A percentile compares a stretch with the other conserved stretches of the same genome.
phyloP scores from a whole-genome alignment of 1,139 yeast species.

The Suhomyces yuchorum region DNA sequence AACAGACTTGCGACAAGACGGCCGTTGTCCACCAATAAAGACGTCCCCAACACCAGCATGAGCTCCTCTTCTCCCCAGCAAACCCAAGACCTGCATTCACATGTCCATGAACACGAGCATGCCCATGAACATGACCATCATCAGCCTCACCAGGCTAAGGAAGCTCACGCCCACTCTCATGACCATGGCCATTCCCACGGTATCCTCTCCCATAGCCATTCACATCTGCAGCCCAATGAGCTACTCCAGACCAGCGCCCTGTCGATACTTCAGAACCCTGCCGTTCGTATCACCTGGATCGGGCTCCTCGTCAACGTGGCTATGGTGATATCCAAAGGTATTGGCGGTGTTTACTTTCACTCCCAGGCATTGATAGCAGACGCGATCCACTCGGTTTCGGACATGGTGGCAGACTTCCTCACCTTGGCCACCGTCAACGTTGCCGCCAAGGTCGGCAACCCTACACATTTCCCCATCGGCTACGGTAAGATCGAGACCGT shows the following conservation, averaged over 20 bases:
- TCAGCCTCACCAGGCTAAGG: not conserved
- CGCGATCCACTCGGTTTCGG: slow-evolving; percentile 89
- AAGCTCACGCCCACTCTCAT: slow-evolving; percentile 12
- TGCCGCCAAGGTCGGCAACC: slow-evolving; percentile 65
- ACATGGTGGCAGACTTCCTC: slow-evolving; percentile 82
- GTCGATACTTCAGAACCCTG: slow-evolving; percentile 62
- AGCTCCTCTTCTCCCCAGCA: not conserved
- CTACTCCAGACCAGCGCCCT: slow-evolving; percentile 32
- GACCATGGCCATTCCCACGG: slow-evolving; percentile 26
- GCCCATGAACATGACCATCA: not conserved
- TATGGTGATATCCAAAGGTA: slow-evolving; percentile 82
- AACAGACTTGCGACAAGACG: not conserved
- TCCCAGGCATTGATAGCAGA: slow-evolving; percentile 95
- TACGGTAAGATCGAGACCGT: slow-evolving; percentile 91
- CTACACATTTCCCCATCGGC: slow-evolving; percentile 73
- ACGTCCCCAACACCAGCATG: not conserved
- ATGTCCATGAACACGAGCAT: not conserved
- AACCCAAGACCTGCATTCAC: not conserved
- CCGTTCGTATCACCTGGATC: slow-evolving; percentile 89
- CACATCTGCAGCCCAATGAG: slow-evolving; percentile 46
- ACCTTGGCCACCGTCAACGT: slow-evolving; percentile 88
- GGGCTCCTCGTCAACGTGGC: slow-evolving; percentile 82
- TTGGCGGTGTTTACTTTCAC: slow-evolving; percentile 90
- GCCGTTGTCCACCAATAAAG: not conserved
- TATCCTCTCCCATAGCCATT: slow-evolving; percentile 29